phyloP scores from a whole-genome alignment of 2,329 filamentous ascomycete species.

The Leptographium radiaticola region DNA sequence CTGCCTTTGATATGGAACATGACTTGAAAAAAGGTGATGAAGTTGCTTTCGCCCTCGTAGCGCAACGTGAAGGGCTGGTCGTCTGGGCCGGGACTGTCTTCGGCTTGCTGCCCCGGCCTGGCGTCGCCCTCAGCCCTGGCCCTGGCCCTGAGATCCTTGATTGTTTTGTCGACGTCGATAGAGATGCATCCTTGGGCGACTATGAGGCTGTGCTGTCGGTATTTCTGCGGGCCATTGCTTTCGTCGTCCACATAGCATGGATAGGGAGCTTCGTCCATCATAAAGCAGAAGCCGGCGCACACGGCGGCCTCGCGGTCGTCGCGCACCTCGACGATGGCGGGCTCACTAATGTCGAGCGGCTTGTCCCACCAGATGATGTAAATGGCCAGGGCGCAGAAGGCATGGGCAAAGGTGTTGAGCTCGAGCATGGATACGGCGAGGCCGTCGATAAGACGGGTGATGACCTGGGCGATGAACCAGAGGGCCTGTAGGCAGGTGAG shows the following conservation, averaged over 20 bases:
- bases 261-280: accelerated
- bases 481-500: constrained; percentile 20
- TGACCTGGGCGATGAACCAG: constrained; percentile 21
- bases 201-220: background rate
- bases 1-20: background rate
- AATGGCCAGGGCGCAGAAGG: constrained; percentile 17
- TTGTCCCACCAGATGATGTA: constrained; percentile 19
- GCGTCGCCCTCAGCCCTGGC: too few relatives aligned
- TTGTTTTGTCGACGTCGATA: background rate
- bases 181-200: background rate
- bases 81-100: too few relatives aligned
- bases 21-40: background rate
- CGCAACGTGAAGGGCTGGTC: background rate
- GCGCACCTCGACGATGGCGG: background rate
- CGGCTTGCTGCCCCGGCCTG: too few relatives aligned
- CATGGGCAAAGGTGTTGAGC: constrained; percentile 18
- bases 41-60: background rate
- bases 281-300: background rate
- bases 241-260: background rate
- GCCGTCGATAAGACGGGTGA: constrained; percentile 16
- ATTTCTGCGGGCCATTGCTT: background rate
- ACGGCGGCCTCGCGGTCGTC: background rate
- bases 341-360: constrained; percentile 10
- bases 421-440: constrained; percentile 21
- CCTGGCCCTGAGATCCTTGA: background rate